Conservation (phyloP, 2,329 filamentous ascomycete species). For the Nigrospora oryzae region DNA sequence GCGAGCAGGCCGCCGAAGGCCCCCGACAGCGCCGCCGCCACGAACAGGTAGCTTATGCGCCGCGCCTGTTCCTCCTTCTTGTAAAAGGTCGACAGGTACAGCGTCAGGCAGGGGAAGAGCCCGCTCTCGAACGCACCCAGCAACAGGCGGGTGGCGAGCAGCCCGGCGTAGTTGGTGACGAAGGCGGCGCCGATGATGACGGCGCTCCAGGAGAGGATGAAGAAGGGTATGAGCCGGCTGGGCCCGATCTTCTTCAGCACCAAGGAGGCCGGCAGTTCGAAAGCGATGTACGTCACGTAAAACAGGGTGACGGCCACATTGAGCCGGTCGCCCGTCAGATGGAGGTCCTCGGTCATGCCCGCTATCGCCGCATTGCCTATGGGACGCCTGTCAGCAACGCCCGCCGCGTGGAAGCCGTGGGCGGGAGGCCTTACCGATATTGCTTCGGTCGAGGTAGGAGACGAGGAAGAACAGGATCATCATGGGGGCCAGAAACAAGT, state of each 20-base stretch:
- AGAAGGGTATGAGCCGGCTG: conserved; percentile 38
- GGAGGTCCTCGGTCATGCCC: conserved; percentile 8
- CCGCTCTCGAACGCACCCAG: conserved; percentile 38
- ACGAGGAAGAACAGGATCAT: conserved; percentile 8
- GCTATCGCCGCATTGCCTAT: conserved; percentile 9
- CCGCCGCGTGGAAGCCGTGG: background rate
- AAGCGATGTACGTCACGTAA: conserved; percentile 14
- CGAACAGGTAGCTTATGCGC: conserved; percentile 37
- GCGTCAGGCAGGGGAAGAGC: conserved; percentile 22
- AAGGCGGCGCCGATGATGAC: conserved; percentile 38
- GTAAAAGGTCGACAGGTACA: conserved; percentile 44
- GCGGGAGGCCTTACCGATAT: conserved; percentile 4
- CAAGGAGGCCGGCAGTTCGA: conserved; percentile 14
- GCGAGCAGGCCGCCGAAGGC: conserved; percentile 13
- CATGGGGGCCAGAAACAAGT: conserved; percentile 7
- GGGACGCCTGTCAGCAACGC: background rate
- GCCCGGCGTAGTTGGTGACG: conserved; percentile 27
- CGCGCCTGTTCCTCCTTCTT: conserved; percentile 36
- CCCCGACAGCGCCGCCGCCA: conserved; percentile 21
- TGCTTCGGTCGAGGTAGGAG: conserved; percentile 8
- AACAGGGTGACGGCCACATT: conserved; percentile 9
- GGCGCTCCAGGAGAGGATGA: conserved; percentile 40
- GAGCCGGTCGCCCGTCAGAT: conserved; percentile 4
- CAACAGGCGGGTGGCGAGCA: conserved; percentile 36
- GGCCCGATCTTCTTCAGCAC: conserved; percentile 36